A percentile compares a stretch with the other conserved stretches of the same genome.
phyloP scores from a whole-genome alignment of 805 yeast species.

The Cyberlindnera petersonii region DNA sequence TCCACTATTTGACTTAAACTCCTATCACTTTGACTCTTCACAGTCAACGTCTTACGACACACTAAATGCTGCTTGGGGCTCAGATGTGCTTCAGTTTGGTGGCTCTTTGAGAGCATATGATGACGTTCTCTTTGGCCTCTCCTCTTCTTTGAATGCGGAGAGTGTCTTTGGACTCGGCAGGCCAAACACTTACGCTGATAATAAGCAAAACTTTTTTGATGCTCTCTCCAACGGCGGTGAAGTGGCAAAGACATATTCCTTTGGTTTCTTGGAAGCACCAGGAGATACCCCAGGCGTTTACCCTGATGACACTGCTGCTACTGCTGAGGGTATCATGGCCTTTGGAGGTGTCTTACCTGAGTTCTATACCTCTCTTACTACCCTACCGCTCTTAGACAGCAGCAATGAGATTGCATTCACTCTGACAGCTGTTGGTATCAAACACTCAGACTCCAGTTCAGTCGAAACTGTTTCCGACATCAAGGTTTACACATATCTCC shows the following conservation, averaged over 20 bases:
- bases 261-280: slow-evolving; percentile 13
- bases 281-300: slow-evolving; percentile 13
- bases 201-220: slow-evolving; percentile 8
- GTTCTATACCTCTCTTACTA: slow-evolving; percentile 8
- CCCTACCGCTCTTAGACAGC: slow-evolving; percentile 11
- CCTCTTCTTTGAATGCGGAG: slow-evolving; percentile 4
- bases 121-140: slow-evolving; percentile 12
- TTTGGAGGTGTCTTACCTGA: slow-evolving; percentile 15
- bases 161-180: slow-evolving; percentile 11
- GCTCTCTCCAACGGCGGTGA: neutral
- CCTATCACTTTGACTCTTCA: slow-evolving; percentile 6
- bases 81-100: slow-evolving; percentile 8
- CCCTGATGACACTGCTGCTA: slow-evolving; percentile 2
- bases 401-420: slow-evolving; percentile 10
- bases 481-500: slow-evolving; percentile 9
- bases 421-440: slow-evolving; percentile 11
- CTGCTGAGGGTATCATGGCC: slow-evolving; percentile 7
- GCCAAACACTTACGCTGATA: slow-evolving; percentile 6
- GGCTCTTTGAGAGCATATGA: slow-evolving; percentile 5
- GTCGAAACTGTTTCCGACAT: slow-evolving; percentile 9
- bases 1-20: slow-evolving; percentile 1
- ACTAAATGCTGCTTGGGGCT: slow-evolving; percentile 12
- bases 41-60: slow-evolving; percentile 5
- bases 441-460: neutral
- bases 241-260: slow-evolving; percentile 2